Percentiles rank a stretch among this genome's conserved stretches.
phyloP scores from a whole-genome alignment of 1,284 basidiomycete genomes.

The Irpex lacteus region DNA sequence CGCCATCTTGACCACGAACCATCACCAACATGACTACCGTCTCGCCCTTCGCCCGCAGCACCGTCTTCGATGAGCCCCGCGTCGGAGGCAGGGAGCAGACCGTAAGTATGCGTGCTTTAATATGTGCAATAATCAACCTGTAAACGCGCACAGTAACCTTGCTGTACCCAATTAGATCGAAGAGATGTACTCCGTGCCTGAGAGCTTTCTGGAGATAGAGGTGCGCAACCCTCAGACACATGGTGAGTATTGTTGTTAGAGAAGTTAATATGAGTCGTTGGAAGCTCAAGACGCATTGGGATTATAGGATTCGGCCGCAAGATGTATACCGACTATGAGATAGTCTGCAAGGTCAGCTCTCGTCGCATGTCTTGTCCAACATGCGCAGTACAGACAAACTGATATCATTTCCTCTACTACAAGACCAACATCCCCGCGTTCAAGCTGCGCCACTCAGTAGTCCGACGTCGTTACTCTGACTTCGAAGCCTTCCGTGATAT shows the following conservation, averaged over 20 bases:
- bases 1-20: constrained; percentile 6
- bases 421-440: constrained; percentile 99
- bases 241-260: constrained; percentile 50
- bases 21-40: constrained; percentile 51
- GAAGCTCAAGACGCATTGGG: background rate
- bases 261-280: background rate
- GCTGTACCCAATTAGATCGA: constrained; percentile 64
- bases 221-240: constrained; percentile 97
- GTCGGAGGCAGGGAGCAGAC: constrained; percentile 76
- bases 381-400: background rate
- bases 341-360: constrained; percentile 83
- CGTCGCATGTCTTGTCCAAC: background rate
- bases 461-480: constrained; percentile 95
- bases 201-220: constrained; percentile 98
- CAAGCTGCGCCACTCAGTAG: constrained; percentile 92
- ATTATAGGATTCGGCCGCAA: constrained; percentile 85
- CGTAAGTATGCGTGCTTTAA: constrained; percentile 43
- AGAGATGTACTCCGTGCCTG: constrained; percentile 97
- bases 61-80: constrained; percentile 71
- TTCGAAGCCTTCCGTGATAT: constrained; percentile 99
- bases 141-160: constrained; percentile 31
- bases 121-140: constrained; percentile 10
- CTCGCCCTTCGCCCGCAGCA: constrained; percentile 79
- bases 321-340: constrained; percentile 99
- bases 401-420: background rate